Percentiles rank a stretch among this genome's conserved stretches.
Evolutionary conservation across 2,329 filamentous ascomycete genomes (phyloP).

Genomic region (Cladophialophora chaetospira): DNA sequence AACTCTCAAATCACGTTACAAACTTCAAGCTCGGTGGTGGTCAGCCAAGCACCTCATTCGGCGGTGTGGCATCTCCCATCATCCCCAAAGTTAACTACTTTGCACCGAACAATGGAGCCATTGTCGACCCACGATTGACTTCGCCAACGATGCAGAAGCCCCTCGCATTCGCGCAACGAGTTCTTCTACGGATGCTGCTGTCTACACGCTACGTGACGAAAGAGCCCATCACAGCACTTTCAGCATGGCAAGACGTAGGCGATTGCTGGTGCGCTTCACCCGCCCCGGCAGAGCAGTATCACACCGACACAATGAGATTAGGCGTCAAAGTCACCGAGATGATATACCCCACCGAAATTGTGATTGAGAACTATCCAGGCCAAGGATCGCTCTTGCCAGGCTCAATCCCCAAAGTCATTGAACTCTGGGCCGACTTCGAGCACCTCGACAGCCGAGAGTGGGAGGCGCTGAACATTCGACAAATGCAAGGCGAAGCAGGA

Average conservation of each 20-base stretch:
- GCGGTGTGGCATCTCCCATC: constrained; percentile 29
- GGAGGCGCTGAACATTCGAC: constrained; percentile 23
- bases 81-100: constrained; percentile 70
- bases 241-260: constrained; percentile 73
- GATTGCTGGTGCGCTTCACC: constrained; percentile 81
- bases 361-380: constrained; percentile 70
- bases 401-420: constrained; percentile 66
- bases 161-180: constrained; percentile 29
- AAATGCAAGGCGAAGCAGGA: constrained; percentile 21
- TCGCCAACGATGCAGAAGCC: constrained; percentile 56
- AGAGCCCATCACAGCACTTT: constrained; percentile 60
- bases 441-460: constrained; percentile 39
- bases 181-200: constrained; percentile 28
- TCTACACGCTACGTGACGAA: constrained; percentile 21
- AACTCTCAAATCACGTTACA: constrained; percentile 22
- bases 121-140: constrained; percentile 61
- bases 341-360: constrained; percentile 68
- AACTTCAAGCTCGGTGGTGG: constrained; percentile 1
- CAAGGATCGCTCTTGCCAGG: constrained; percentile 63
- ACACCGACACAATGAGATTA: constrained; percentile 44
- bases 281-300: constrained; percentile 37
- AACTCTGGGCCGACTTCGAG: constrained; percentile 66
- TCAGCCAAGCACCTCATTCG: background rate
- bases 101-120: constrained; percentile 64
- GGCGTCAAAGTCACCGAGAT: constrained; percentile 41